Conservation (phyloP, 2,329 filamentous ascomycete species). For the Ustulina deusta region DNA sequence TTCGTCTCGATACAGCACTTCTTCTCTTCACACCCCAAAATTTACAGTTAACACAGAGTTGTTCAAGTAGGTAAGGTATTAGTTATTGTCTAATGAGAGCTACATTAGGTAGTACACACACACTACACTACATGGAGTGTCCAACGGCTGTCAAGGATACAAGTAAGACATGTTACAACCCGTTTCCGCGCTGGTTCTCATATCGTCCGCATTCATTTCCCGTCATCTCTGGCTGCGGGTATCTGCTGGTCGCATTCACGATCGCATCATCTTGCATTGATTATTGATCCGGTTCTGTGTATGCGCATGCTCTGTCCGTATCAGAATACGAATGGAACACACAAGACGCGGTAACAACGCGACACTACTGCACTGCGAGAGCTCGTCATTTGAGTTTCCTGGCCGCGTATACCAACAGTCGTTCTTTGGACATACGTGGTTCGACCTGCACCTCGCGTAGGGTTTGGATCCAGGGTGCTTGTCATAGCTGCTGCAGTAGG, state of each 20-base stretch:
- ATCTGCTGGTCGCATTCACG: slow-evolving; percentile 40
- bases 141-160: slow-evolving; percentile 26
- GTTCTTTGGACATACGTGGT: slow-evolving; percentile 29
- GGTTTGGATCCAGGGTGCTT: slow-evolving; percentile 3
- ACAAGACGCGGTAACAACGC: slow-evolving; percentile 25
- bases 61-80: neutral
- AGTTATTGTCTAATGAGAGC: neutral
- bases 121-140: neutral
- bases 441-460: slow-evolving; percentile 13
- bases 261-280: slow-evolving; percentile 48
- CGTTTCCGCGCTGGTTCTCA: slow-evolving; percentile 21
- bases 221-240: slow-evolving; percentile 17
- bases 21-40: neutral
- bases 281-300: slow-evolving; percentile 33
- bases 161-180: slow-evolving; percentile 26
- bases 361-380: slow-evolving; percentile 21
- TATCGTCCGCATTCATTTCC: slow-evolving; percentile 18
- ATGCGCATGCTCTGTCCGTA: neutral
- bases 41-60: neutral
- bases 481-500: neutral
- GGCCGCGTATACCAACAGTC: neutral
- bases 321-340: slow-evolving; percentile 13
- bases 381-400: neutral
- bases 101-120: neutral
- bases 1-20: neutral